Conservation (phyloP, 2,329 filamentous ascomycete genomes). For the Zasmidium citrigriseum region DNA sequence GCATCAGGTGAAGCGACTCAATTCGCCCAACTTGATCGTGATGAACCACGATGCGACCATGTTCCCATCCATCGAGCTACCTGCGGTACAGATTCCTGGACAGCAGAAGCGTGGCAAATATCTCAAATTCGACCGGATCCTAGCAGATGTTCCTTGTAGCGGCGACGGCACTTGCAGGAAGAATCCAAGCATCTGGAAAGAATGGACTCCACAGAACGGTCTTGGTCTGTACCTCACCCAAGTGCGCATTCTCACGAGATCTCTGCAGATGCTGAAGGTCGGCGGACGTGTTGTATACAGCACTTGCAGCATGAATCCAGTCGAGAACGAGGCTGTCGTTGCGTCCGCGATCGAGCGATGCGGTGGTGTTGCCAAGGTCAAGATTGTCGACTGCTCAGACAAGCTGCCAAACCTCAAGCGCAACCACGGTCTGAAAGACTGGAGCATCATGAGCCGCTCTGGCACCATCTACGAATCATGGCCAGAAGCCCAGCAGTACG, state of each 20-base stretch:
- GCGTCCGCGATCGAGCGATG: constrained; percentile 86
- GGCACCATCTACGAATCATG: constrained; percentile 78
- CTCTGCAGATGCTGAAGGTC: constrained; percentile 93
- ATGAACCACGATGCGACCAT: constrained; percentile 97
- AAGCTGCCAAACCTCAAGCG: constrained; percentile 76
- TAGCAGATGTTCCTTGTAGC: constrained; percentile 95
- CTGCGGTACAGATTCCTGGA: constrained; percentile 51
- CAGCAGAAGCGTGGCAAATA: constrained; percentile 61
- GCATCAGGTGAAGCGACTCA: constrained; percentile 95
- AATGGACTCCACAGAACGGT: constrained; percentile 87
- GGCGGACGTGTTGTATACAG: constrained; percentile 96
- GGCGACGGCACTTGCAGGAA: constrained; percentile 93
- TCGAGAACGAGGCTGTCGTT: constrained; percentile 94
- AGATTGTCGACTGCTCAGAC: constrained; percentile 80
- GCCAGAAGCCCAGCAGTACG: constrained; percentile 62
- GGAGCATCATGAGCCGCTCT: constrained; percentile 89
- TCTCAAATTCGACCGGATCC: constrained; percentile 93
- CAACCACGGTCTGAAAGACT: constrained; percentile 72
- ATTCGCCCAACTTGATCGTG: constrained; percentile 93
- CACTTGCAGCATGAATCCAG: constrained; percentile 97
- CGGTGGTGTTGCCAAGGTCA: constrained; percentile 77
- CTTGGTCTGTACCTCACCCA: constrained; percentile 86
- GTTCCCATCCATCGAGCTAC: constrained; percentile 90
- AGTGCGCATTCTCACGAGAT: constrained; percentile 83
- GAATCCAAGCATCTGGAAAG: constrained; percentile 91